Evolutionary conservation across 768 basidiomycete species (phyloP), one percentile per base, ranked within the genome.

Genomic region (Suillus subaureus): DNA sequence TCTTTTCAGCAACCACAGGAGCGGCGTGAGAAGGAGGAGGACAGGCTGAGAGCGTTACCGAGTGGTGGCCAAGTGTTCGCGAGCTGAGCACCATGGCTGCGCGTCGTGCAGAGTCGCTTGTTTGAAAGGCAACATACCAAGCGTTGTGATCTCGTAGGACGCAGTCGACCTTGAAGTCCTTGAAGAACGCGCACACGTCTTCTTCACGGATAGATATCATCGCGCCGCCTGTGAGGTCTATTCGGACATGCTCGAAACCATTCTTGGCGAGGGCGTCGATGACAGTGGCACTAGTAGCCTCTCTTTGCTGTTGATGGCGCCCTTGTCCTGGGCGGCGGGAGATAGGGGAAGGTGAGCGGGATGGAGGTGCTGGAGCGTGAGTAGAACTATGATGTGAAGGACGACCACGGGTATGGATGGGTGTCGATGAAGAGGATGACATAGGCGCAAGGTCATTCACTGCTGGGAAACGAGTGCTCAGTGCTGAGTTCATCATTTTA

Each of bases 41-140:
- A 49, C 75, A 70, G 8, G 86, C 81, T 13, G 83, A 82, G 31
- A 91, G 77, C 16, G 81, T 83, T 23, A 91, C 87, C 23, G 85
- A 76, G 67, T 87, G 87, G 68, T 87, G 84, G 1, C 82, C 85
- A 3, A 92, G 83, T 64, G 81, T 85, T 47, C 84, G 85, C 7
- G 79, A 77, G 66, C 78, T 80, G 42, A 96, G 84, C 4, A 93
- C 88, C 69, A 86, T 84, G 11, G 83, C 83, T 0, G 93, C 92
- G 4, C 89, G 82, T 7, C 87, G 81, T 0, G 95, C 95, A 0
- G 84, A 74, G 63, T 85, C 85, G 2, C 81, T 73, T 5, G 86
- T 85, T 23, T 79, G 72, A 74, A 97, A 98, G 4, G 94, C 91
- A 68, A 96, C 84, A 72, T 95, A 96, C 83, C 93, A 90, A 12